Conservation (phyloP, 179 eudicot species). For the Silene vulgaris region DNA sequence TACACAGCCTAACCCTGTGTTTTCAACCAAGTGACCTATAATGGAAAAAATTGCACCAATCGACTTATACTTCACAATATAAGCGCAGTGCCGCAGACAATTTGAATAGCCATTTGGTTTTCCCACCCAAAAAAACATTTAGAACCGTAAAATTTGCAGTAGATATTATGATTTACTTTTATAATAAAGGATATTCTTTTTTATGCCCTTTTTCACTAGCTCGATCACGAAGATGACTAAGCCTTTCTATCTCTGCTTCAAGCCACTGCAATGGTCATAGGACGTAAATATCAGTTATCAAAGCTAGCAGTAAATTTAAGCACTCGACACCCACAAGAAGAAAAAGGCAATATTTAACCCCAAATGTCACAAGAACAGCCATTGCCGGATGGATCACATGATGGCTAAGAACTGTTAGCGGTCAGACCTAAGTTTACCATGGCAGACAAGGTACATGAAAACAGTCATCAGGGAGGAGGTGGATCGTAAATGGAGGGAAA, state of each 20-base stretch:
- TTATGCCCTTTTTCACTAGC: constrained; percentile 91
- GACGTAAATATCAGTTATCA: not conserved
- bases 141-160: not conserved
- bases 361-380: not conserved
- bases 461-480: not conserved
- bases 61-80: too few relatives aligned
- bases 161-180: not conserved
- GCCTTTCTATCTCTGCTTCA: constrained; percentile 67
- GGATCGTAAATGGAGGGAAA: not conserved
- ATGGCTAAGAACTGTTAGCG: not conserved
- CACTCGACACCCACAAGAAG: not conserved
- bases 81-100: too few relatives aligned
- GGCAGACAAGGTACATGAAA: not conserved
- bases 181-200: constrained; percentile 80
- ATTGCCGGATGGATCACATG: not conserved
- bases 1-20: too few relatives aligned
- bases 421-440: not conserved
- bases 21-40: too few relatives aligned
- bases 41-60: too few relatives aligned
- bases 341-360: not conserved
- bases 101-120: not conserved
- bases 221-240: constrained; percentile 96
- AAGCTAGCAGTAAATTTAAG: not conserved
- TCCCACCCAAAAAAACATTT: not conserved
- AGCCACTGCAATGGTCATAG: constrained; percentile 60